A percentile compares a stretch with the other conserved stretches of the same genome.
phyloP scores from a whole-genome alignment of 148 eudicot species.

The Cornus florida region DNA sequence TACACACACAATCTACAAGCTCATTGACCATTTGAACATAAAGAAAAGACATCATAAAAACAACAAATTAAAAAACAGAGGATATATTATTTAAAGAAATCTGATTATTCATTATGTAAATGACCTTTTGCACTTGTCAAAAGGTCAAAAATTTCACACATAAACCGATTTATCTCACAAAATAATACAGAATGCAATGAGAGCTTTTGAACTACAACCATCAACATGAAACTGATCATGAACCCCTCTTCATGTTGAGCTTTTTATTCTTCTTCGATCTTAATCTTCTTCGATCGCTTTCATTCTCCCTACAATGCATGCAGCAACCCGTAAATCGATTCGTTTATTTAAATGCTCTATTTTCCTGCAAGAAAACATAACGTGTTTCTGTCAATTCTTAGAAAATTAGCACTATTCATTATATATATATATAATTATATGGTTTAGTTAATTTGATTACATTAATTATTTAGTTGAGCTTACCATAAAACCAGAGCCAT shows the following conservation, averaged over 20 bases:
- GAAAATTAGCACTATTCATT: too few relatives aligned
- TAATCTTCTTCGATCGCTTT: background rate
- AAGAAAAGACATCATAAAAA: background rate
- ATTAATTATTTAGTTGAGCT: background rate
- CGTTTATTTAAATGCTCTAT: background rate
- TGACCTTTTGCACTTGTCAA: background rate
- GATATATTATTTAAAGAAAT: background rate
- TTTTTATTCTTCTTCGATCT: background rate
- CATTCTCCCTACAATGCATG: background rate
- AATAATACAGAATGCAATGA: too few relatives aligned
- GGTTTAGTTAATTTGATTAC: too few relatives aligned
- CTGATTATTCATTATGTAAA: background rate
- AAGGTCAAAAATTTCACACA: background rate
- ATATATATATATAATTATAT: too few relatives aligned
- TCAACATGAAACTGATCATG: background rate
- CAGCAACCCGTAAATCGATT: background rate
- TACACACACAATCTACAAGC: too few relatives aligned
- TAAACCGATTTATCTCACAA: background rate
- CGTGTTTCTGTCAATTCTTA: background rate
- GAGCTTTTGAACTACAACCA: background rate
- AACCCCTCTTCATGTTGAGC: background rate
- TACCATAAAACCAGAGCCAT: conserved; percentile 1
- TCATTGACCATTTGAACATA: too few relatives aligned
- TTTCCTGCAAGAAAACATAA: background rate
- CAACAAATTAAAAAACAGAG: background rate